A percentile compares a stretch with the other conserved stretches of the same genome.
Evolutionary conservation across 306 rosid genomes (phyloP).

Genomic region (Castanopsis chinensis): DNA sequence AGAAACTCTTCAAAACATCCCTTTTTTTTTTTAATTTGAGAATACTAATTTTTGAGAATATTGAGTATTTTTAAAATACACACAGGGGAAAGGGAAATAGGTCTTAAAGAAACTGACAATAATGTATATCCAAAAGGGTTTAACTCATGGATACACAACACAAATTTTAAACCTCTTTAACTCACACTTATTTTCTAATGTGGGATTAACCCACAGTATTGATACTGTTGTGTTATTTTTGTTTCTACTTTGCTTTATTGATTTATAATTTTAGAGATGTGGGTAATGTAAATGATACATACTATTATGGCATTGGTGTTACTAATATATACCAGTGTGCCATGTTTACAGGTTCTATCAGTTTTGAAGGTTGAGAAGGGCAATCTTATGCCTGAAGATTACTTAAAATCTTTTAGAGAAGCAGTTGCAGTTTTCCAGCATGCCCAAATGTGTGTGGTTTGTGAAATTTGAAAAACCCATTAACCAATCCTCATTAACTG

Average conservation of each 20-base stretch:
- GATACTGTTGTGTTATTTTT: background rate
- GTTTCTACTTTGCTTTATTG: background rate
- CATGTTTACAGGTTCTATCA: conserved; percentile 63
- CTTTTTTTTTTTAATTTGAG: no score
- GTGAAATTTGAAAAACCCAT: background rate
- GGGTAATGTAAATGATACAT: background rate
- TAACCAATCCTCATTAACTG: background rate
- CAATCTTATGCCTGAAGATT: conserved; percentile 72
- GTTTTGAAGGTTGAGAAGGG: conserved; percentile 72
- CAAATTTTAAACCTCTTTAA: no score
- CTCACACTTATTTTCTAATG: no score
- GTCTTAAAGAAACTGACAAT: no score
- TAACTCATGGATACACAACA: no score
- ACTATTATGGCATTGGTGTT: background rate
- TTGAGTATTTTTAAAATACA: no score
- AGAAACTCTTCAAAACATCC: background rate
- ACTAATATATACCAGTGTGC: background rate
- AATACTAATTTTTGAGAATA: no score
- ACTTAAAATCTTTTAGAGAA: conserved; percentile 64
- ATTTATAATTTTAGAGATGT: background rate
- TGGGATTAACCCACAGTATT: background rate
- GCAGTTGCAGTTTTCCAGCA: conserved; percentile 85
- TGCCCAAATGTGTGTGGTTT: conserved; percentile 65
- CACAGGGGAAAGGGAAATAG: no score
- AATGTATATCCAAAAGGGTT: no score